phyloP scores from a whole-genome alignment of 495 filamentous ascomycete genomes.

The Massariosphaeria phaeospora region DNA sequence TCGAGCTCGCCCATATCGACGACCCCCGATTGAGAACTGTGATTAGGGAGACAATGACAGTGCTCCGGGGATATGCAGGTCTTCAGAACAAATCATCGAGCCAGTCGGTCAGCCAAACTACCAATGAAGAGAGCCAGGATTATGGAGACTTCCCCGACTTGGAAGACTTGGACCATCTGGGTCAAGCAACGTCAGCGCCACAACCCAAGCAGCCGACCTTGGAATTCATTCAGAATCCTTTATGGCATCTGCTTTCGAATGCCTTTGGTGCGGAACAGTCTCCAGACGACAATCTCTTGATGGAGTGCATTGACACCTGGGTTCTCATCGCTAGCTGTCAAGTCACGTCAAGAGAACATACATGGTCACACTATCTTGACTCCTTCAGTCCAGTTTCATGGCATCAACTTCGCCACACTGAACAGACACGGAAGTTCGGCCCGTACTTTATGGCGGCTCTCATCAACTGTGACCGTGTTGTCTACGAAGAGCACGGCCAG shows the following conservation, averaged over 20 bases:
- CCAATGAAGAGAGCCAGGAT: slow-evolving; percentile 66
- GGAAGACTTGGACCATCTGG: slow-evolving; percentile 45
- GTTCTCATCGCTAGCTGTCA: slow-evolving; percentile 32
- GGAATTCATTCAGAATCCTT: slow-evolving; percentile 47
- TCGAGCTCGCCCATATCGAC: slow-evolving; percentile 43
- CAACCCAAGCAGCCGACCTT: slow-evolving; percentile 12
- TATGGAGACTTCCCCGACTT: slow-evolving; percentile 64
- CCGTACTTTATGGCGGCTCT: slow-evolving; percentile 58
- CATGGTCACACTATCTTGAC: slow-evolving; percentile 58
- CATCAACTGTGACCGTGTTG: slow-evolving; percentile 45
- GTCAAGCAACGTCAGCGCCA: not conserved
- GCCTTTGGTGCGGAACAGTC: slow-evolving; percentile 60
- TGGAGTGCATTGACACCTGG: slow-evolving; percentile 43
- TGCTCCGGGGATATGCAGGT: slow-evolving; percentile 39
- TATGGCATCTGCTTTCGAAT: slow-evolving; percentile 60
- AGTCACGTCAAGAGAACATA: slow-evolving; percentile 37
- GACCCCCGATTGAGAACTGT: slow-evolving; percentile 39
- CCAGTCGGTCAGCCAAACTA: slow-evolving; percentile 14
- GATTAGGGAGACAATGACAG: slow-evolving; percentile 43
- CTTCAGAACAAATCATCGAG: not conserved
- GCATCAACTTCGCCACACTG: slow-evolving; percentile 56
- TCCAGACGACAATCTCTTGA: slow-evolving; percentile 55
- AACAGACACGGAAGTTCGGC: slow-evolving; percentile 60
- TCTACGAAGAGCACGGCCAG: slow-evolving; percentile 43
- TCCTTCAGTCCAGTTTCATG: slow-evolving; percentile 56